Conservation (phyloP, 345 rosid species). For the Heritiera littoralis region DNA sequence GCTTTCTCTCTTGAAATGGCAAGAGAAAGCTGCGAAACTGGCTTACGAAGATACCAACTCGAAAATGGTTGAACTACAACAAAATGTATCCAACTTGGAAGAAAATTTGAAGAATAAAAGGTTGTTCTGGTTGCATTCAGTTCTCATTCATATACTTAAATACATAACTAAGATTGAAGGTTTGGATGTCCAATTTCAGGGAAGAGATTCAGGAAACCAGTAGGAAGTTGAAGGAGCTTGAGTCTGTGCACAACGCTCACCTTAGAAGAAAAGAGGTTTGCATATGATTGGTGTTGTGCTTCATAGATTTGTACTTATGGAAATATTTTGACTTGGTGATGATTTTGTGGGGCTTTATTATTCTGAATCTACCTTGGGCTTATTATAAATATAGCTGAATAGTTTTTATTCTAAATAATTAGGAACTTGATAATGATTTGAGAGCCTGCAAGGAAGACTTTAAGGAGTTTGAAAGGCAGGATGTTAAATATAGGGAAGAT, state of each 20-base stretch:
- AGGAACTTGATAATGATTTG: slow-evolving; percentile 80
- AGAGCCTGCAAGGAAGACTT: slow-evolving; percentile 78
- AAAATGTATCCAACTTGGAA: slow-evolving; percentile 60
- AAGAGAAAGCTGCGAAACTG: slow-evolving; percentile 83
- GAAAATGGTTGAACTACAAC: slow-evolving; percentile 60
- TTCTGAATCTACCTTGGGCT: background rate
- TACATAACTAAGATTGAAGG: slow-evolving; percentile 1
- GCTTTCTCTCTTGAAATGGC: slow-evolving; percentile 83
- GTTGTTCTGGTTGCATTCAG: slow-evolving; percentile 37
- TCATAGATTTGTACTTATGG: slow-evolving; percentile 12
- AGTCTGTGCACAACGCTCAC: slow-evolving; percentile 68
- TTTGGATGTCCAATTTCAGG: slow-evolving; percentile 39
- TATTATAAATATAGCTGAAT: slow-evolving; percentile 11
- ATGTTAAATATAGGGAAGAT: slow-evolving; percentile 88
- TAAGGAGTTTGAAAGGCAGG: slow-evolving; percentile 95
- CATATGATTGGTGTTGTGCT: slow-evolving; percentile 22
- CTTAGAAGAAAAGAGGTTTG: slow-evolving; percentile 83
- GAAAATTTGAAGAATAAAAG: slow-evolving; percentile 66
- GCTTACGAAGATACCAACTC: slow-evolving; percentile 66
- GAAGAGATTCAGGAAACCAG: slow-evolving; percentile 70
- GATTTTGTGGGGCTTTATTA: background rate
- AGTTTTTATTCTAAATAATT: slow-evolving; percentile 29
- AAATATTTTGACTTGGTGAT: slow-evolving; percentile 15
- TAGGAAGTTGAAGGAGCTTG: slow-evolving; percentile 69
- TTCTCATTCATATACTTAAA: slow-evolving; percentile 1